Conservation (phyloP, 2,329 filamentous ascomycete species). For the Trichoderma semiorbis region DNA sequence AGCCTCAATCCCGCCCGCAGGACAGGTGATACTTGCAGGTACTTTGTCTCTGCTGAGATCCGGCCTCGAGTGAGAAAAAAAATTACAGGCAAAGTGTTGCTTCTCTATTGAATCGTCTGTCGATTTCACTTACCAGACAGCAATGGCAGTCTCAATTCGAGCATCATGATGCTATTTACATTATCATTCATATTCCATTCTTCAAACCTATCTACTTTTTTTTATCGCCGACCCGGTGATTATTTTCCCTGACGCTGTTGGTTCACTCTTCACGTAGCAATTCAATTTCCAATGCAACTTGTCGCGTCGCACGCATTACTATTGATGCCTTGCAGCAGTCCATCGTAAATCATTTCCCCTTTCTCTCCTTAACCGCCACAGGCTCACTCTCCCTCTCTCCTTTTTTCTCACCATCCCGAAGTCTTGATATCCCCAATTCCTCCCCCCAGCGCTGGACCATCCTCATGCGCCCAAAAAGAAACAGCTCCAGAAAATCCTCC, state of each 20-base stretch:
- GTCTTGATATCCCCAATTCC: background rate
- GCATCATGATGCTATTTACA: background rate
- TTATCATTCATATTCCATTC: background rate
- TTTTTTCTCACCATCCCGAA: background rate
- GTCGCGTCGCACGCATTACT: background rate
- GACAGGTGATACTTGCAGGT: background rate
- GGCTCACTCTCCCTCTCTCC: background rate
- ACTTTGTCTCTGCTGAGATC: background rate
- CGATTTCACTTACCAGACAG: background rate
- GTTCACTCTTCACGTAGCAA: background rate
- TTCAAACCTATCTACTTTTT: background rate
- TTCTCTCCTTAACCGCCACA: background rate
- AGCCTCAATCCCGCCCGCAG: background rate
- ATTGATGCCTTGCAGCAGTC: background rate
- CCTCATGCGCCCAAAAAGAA: background rate
- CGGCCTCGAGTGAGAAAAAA: background rate
- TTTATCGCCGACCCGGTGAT: background rate
- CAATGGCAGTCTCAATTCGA: background rate
- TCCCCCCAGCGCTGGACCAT: background rate
- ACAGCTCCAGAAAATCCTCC: background rate
- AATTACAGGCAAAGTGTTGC: background rate
- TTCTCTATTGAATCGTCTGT: background rate
- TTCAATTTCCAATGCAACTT: background rate
- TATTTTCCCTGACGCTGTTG: background rate
- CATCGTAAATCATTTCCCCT: conserved; percentile 9